Evolutionary conservation across 2,329 filamentous ascomycete species (phyloP), one percentile per base, ranked within the genome.

Genomic region (Aspergillus ibericus): DNA sequence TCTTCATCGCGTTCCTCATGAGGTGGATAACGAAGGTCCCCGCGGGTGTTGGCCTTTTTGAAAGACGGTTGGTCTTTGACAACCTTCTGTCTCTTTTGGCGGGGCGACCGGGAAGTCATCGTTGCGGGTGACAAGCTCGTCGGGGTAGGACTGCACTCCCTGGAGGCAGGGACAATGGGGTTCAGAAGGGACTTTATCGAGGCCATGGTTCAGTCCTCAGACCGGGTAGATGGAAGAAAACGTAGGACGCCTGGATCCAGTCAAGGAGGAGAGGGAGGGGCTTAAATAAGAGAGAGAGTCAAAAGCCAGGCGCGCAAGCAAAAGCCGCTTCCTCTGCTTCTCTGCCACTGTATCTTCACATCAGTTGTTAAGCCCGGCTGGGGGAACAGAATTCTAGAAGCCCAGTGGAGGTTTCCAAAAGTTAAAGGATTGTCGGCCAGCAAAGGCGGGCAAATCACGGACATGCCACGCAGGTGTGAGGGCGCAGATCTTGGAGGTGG

Each of bases 171-270:
- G 70, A 72, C 78, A 53, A 80, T 74, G 65, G 87, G 87, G 70
- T 90, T 90, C 70, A 90, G 83, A 68, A 90, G 81, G 63, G 85
- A 87, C 36, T 84, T 80, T 64, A 90, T 80, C 49, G 87, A 85
- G 60, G 88, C 74, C 87, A 90, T 90, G 60, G 61, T 58, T 29
- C 46, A 16, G n/a, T 18, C 13, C 15, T 18, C n/a, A n/a, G 18
- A 20, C 4, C 25, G 35, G 8, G 44, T 27, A 50, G 27, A 9
- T 32, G 10, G 32, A 13, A 25, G 32, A n/a, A 16, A 9, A 32
- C 29, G n/a, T 32, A 22, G 42, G 16, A 47, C 38, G 40, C 20
- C 53, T 25, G 16, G 16, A 4, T 29, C 29, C 48, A 53, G 32
- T 53, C 29, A 10, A 50, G 56, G 34, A 50, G 34, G 51, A 46